Base-by-base conservation (phyloP, 2,329 filamentous ascomycete genomes). In the Cryphonectria carpinicola region DNA sequence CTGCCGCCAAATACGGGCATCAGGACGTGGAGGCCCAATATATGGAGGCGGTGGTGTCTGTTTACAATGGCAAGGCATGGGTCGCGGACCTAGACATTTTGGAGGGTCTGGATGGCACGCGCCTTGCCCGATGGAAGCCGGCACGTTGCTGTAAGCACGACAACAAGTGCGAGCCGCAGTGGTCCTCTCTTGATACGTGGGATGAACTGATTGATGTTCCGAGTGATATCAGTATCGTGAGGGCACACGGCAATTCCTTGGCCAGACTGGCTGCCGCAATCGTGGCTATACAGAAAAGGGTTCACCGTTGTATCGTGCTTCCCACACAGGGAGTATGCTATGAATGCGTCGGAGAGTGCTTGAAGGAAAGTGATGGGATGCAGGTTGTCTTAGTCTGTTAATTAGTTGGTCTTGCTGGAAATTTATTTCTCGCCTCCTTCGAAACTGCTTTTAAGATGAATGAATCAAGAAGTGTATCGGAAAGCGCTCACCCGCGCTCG, bases 71-170 rank as follows among this genome's bases (percentile, higher is more conserved):
- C 1, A 32, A 52, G 7, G 4, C 19, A 56, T 63, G 58, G 56
- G 32, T 68, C 14, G 66, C n/a, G 19, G 66, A 68, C 28, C 58
- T 68, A 3, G 66, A 68, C 14, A 52, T 64, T 2, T 1, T 68
- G 52, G 10, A 25, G 11, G n/a, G n/a, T 14, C 11, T 56, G 25
- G 25, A 56, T 28, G 52, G 4, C 11, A 6, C 5, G 0, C 11
- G 4, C 14, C 25, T 56, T 7, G n/a, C 11, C 4, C 52, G 13
- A 17, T 28, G 25, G 52, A 3, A 28, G 13, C n/a, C 13, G n/a
- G 11, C n/a, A 56, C 52, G 11, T 13, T 22, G 10, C n/a, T 28
- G 52, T 28, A 11, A 14, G 4, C 52, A 56, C 17, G 25, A 28
- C 13, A 17, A 14, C 10, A 14, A 56, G 11, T 32, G 52, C 11